These are phyloP conservation scores for Gaultheria prostrata DNA, from an alignment of 148 eudicot species.

Conservation along the genomic window DNA sequence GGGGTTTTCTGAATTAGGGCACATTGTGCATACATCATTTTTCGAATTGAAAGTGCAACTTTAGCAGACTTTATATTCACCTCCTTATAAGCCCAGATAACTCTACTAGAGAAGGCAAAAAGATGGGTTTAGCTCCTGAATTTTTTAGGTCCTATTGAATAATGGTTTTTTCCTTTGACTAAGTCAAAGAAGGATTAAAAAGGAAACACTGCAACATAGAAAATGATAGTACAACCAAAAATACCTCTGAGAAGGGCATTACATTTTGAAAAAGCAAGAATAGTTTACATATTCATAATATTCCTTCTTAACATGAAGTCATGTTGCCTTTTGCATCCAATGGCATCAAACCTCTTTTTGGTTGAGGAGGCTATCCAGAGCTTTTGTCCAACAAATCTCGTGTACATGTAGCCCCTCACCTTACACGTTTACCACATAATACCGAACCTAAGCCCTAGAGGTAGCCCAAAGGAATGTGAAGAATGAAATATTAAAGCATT, in stretches of 20 bases:
- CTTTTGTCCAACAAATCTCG: neutral
- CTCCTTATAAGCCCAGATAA: neutral
- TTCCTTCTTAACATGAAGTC: neutral
- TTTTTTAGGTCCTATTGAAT: neutral
- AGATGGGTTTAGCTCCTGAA: neutral
- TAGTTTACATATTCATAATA: neutral
- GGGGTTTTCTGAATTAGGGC: neutral
- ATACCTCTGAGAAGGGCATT: neutral
- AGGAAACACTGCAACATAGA: neutral
- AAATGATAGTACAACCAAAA: neutral
- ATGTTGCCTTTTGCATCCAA: neutral
- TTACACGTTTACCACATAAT: neutral
- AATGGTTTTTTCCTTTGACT: neutral
- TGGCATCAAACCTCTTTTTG: neutral
- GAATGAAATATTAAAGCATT: neutral
- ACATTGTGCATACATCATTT: neutral
- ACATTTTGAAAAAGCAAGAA: neutral
- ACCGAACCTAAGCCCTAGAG: neutral
- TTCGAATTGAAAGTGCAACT: neutral
- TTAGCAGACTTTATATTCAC: neutral
- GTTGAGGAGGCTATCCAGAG: neutral
- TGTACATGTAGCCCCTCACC: neutral
- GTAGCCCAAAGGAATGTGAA: neutral
- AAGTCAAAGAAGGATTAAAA: neutral
- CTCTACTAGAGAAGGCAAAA: neutral